phyloP scores from a whole-genome alignment of 1,139 yeast genomes.

The Scheffersomyces insectosa region DNA sequence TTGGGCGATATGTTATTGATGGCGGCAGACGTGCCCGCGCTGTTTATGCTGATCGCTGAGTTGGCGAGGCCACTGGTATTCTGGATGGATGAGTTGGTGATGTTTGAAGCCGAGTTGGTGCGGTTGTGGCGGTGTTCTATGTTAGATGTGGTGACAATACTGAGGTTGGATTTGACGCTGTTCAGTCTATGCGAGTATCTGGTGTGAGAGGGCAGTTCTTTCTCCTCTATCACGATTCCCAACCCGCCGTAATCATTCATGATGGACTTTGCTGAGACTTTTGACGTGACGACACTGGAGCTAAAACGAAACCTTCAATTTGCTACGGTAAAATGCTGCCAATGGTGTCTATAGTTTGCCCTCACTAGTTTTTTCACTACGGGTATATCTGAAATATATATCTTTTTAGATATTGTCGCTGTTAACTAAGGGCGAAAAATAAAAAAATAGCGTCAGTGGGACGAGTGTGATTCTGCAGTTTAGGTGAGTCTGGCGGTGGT shows the following conservation, averaged over 20 bases:
- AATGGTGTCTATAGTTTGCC: too few relatives aligned
- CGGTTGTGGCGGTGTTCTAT: background rate
- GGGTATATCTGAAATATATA: too few relatives aligned
- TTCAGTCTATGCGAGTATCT: background rate
- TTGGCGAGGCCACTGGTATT: background rate
- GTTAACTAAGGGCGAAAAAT: too few relatives aligned
- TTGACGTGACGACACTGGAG: too few relatives aligned
- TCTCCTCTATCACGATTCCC: conserved; percentile 16
- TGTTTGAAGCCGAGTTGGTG: background rate
- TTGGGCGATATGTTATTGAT: background rate
- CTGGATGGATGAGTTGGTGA: background rate
- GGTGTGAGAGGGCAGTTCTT: conserved; percentile 6
- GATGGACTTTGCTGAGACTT: background rate
- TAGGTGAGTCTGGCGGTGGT: too few relatives aligned
- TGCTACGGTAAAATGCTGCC: too few relatives aligned
- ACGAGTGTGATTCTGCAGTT: too few relatives aligned
- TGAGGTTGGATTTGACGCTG: background rate
- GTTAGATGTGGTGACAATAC: background rate
- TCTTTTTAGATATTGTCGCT: too few relatives aligned
- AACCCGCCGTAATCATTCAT: conserved; percentile 16
- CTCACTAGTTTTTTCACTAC: too few relatives aligned
- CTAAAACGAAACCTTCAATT: too few relatives aligned
- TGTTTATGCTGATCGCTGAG: background rate
- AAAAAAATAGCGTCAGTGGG: too few relatives aligned
- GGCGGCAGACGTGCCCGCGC: background rate